Base-by-base conservation (phyloP, 495 filamentous ascomycete genomes). In the Penicillium parvum region DNA sequence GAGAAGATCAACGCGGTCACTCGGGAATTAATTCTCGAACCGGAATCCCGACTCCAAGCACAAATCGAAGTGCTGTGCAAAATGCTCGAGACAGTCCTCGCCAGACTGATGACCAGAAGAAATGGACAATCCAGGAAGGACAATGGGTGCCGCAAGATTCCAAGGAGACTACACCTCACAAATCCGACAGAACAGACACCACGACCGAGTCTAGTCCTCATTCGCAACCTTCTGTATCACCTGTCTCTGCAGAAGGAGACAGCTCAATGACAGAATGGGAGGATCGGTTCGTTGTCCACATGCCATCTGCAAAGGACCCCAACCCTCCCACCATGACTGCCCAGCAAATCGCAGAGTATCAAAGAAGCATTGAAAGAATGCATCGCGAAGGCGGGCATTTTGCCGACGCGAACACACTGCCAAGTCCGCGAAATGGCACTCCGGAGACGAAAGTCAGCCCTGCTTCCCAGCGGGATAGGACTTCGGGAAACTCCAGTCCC, bases 241-340 rank as follows among this genome's bases (percentile, higher is more conserved):
- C 64, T 3, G 41, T 69, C 18, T 66, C 66, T 7, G 58, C 49
- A 1, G 64, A n/a, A n/a, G n/a, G 60, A 10, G 49, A 58, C 12
- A 61, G 53, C 21, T 65, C 62, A 0, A 45, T 57, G 35, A 66
- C 58, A 7, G 62, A 68, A 16, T 68, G 69, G 67, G 65, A 66
- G 27, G 70, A 74, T 40, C 56, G 60, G 53, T 73, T 72, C 37
- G 69, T 73, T 28, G 64, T 73, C 10, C 51, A 74, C 17, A 75
- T 73, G 67, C 71, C 67, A 1, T 64, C 64, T 22, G 68, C 71
- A 1, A 65, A 63, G 29, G 64, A 73, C 0, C 68, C 71, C 2
- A 72, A 69, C 34, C 71, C 69, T 3, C 60, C 65, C 2, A 60
- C 49, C 1, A 65, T 73, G 61, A 66, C 64, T 6, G 53, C 52